A percentile compares a stretch with the other conserved stretches of the same genome.
These are phyloP conservation scores for Boletus rubropictus DNA, from an alignment of 768 basidiomycete species.

Conservation along the genomic window DNA sequence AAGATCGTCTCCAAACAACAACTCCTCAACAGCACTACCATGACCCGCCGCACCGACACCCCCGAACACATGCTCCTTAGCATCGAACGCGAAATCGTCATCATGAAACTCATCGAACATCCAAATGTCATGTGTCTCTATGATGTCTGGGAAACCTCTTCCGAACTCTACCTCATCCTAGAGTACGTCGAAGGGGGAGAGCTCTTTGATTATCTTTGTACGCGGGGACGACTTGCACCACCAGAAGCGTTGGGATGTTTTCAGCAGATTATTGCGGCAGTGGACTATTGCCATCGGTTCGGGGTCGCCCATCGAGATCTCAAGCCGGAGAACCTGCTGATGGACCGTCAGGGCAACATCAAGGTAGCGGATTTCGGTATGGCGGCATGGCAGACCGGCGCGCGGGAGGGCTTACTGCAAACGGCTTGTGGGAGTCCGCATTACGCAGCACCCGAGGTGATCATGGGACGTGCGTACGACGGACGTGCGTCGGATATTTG, in stretches of 20 bases:
- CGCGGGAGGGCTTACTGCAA: conserved; percentile 51
- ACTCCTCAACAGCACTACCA: conserved; percentile 55
- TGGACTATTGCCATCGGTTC: conserved; percentile 92
- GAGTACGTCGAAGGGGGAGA: conserved; percentile 95
- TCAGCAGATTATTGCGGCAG: conserved; percentile 87
- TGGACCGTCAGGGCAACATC: conserved; percentile 78
- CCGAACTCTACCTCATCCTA: conserved; percentile 84
- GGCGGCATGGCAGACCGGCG: conserved; percentile 81
- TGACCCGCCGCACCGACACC: conserved; percentile 54
- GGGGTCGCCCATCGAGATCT: conserved; percentile 92
- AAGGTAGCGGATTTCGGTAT: conserved; percentile 98
- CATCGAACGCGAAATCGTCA: conserved; percentile 90
- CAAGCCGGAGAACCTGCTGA: conserved; percentile 89
- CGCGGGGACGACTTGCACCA: conserved; percentile 62
- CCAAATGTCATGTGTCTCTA: conserved; percentile 92
- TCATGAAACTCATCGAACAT: conserved; percentile 96
- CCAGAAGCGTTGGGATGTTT: conserved; percentile 81
- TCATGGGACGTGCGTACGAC: conserved; percentile 76
- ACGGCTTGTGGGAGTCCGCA: conserved; percentile 94
- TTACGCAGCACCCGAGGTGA: conserved; percentile 90
- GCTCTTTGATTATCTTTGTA: conserved; percentile 88
- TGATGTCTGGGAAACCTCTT: conserved; percentile 94
- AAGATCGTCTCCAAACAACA: conserved; percentile 86
- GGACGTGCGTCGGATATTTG: conserved; percentile 90
- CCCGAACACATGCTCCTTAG: conserved; percentile 73